Conservation (phyloP, 495 filamentous ascomycete species). For the Penicillium herquei region DNA sequence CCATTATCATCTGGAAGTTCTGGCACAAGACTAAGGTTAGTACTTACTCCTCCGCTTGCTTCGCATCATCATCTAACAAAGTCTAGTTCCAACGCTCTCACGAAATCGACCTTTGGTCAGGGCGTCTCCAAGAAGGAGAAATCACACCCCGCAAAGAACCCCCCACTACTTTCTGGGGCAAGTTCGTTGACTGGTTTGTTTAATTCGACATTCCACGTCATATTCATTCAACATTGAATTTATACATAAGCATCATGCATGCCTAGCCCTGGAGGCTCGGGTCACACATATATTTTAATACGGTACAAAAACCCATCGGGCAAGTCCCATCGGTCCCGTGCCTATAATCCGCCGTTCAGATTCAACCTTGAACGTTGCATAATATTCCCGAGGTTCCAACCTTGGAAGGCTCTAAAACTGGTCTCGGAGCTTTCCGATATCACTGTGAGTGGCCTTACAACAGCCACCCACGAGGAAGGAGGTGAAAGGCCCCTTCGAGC, state of each 20-base stretch:
- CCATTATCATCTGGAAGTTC: conserved; percentile 62
- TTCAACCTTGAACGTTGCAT: background rate
- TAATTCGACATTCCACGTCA: background rate
- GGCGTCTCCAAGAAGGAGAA: conserved; percentile 37
- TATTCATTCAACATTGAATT: background rate
- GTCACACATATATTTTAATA: too few species aligned
- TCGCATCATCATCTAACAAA: conserved; percentile 1
- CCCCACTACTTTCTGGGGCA: conserved; percentile 20
- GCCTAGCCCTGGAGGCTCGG: too few species aligned
- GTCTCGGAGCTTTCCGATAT: conserved; percentile 47
- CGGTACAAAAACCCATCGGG: background rate
- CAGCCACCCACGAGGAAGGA: conserved; percentile 59
- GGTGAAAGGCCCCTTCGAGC: conserved; percentile 46
- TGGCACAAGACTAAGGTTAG: conserved; percentile 48
- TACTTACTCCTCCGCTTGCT: background rate
- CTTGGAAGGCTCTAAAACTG: conserved; percentile 17
- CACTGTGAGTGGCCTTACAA: conserved; percentile 53
- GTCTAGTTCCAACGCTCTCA: conserved; percentile 27
- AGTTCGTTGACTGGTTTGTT: conserved; percentile 32
- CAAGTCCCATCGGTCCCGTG: conserved; percentile 7
- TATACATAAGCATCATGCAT: conserved; percentile 5
- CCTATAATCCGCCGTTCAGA: conserved; percentile 3
- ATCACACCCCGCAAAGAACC: conserved; percentile 21
- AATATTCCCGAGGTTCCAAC: too few species aligned
- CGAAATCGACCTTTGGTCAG: conserved; percentile 36